Base-by-base conservation (phyloP, 164 flowering plant species). In the Chimonanthus salicifolius region DNA sequence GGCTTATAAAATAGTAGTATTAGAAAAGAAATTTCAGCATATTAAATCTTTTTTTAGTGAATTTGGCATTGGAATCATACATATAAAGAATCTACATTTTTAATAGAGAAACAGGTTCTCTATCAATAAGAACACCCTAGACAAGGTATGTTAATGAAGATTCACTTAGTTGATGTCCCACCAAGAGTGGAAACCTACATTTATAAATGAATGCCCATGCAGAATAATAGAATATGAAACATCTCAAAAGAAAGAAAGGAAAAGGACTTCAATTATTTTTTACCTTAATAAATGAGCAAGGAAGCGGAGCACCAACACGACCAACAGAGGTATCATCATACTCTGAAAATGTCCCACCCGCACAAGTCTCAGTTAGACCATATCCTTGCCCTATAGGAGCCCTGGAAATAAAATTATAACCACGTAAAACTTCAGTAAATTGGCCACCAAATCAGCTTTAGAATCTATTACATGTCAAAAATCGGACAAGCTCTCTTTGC, bases 301-400 rank as follows among this genome's bases (percentile, higher is more conserved):
- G 95, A 78, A 96, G 91, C 71, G 99, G 97, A 81, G 97, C 85
- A 81, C 99, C 99, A 82, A 92, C 99, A 82, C 99, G 97, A 49
- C 98, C 98, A 80, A 96, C 98, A 72, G 97, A 87, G 74, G 87
- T 74, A 82, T 96, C 99, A 77, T 96, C 97, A 73, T 76, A 78
- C 78, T 89, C 98, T 13, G 98, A 88, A 80, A 96, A 96, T 62
- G 97, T 88, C 20, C 92, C 98, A 74, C 98, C 97, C 74, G 93
- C 98, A 88, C 94, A 96, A 71, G 97, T 96, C 78, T 96, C 99
- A 43, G 99, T 96, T 50, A 96, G 92, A 18, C 98, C 99, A 84
- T 94, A 96, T 33, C 97, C 99, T 88, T 96, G 99, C 45, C 94
- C 97, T 60, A 96, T 94, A 54, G 98, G 95, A 79, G 97, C 92